Percentiles rank a stretch among this genome's conserved stretches.
These are phyloP conservation scores for Myotisia sp. DNA, from an alignment of 2,329 filamentous ascomycete genomes.

Conservation along the genomic window DNA sequence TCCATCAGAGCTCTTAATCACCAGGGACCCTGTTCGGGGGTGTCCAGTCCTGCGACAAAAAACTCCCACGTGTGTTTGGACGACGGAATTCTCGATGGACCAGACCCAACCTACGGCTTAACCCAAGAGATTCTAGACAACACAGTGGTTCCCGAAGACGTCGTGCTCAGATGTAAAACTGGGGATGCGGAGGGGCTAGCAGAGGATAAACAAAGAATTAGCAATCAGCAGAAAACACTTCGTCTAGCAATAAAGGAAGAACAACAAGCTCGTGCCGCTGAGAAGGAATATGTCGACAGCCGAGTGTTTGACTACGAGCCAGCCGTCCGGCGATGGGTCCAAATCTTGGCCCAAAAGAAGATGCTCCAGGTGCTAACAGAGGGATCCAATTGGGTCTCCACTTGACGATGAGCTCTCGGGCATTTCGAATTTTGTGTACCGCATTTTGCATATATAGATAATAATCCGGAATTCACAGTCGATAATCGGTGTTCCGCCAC, in stretches of 20 bases:
- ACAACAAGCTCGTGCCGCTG: constrained; percentile 23
- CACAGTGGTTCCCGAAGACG: constrained; percentile 16
- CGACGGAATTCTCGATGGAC: constrained; percentile 18
- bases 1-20: constrained; percentile 27
- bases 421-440: too few species aligned
- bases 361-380: constrained; percentile 34
- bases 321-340: constrained; percentile 54
- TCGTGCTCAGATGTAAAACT: constrained; percentile 15
- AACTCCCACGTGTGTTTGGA: constrained; percentile 5
- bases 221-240: constrained; percentile 20
- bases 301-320: constrained; percentile 51
- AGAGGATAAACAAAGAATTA: constrained; percentile 17
- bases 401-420: too few species aligned
- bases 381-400: too few species aligned
- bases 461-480: too few species aligned
- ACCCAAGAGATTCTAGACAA: constrained; percentile 22
- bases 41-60: constrained; percentile 11
- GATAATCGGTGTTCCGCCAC: too few species aligned
- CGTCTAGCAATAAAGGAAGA: constrained; percentile 27
- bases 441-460: too few species aligned
- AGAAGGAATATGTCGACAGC: constrained; percentile 29
- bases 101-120: constrained; percentile 26
- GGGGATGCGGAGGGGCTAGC: constrained; percentile 20
- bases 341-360: constrained; percentile 52
- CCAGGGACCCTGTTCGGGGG: too few species aligned